Percentiles rank a stretch among this genome's conserved stretches.
phyloP scores from a whole-genome alignment of 169 alveolate species.

The Eimeria brunetti region DNA sequence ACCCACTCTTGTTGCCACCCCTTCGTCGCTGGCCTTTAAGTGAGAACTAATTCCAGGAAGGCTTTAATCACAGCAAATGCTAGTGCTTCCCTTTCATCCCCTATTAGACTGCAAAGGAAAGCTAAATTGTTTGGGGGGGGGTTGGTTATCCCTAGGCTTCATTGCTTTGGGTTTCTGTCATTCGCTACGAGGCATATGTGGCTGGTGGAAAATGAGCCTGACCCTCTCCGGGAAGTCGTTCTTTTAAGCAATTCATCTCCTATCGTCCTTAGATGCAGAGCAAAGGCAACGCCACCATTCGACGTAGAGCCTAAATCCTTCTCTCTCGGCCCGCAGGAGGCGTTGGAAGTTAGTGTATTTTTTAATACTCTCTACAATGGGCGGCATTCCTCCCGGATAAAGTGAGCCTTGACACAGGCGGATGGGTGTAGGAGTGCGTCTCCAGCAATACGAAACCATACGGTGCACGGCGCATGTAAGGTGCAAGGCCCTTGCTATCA shows the following conservation, averaged over 20 bases:
- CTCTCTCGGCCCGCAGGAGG: slow-evolving; percentile 88
- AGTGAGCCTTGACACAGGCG: slow-evolving; percentile 20
- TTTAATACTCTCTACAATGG: slow-evolving; percentile 89
- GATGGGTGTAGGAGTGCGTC: slow-evolving; percentile 33
- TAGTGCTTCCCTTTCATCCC: neutral
- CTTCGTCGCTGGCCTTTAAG: slow-evolving; percentile 54
- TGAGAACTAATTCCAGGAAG: neutral
- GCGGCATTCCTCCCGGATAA: slow-evolving; percentile 72
- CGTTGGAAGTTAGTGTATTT: slow-evolving; percentile 88
- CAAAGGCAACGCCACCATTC: slow-evolving; percentile 92
- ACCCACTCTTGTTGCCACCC: slow-evolving; percentile 61
- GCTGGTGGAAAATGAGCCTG: slow-evolving; percentile 18
- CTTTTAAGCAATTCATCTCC: slow-evolving; percentile 90
- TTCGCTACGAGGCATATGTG: slow-evolving; percentile 28
- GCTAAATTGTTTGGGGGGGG: neutral
- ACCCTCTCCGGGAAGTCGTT: slow-evolving; percentile 85
- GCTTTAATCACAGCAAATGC: neutral
- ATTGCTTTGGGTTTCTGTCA: neutral
- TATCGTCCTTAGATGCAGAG: slow-evolving; percentile 89
- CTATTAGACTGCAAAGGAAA: neutral
- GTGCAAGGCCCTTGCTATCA: neutral
- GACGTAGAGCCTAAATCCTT: slow-evolving; percentile 87
- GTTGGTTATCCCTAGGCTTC: neutral
- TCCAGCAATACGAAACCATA: slow-evolving; percentile 84
- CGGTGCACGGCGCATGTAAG: neutral